Evolutionary conservation across 495 filamentous ascomycete species (phyloP).

Genomic region (Talaromyces nanjingensis): DNA sequence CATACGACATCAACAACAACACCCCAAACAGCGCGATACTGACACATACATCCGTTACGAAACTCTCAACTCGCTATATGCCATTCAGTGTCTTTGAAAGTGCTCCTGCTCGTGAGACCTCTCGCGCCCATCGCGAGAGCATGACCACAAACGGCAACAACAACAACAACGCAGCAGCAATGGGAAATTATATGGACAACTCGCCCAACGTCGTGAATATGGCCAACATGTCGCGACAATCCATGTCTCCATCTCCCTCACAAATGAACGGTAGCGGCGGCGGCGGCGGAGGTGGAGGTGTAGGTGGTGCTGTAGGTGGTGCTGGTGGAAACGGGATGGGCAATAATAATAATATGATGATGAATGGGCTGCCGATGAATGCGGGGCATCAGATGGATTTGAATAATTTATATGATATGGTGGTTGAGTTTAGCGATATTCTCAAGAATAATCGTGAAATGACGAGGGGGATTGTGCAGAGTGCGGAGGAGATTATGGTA

Average conservation of each 20-base stretch:
- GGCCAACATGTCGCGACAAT: slow-evolving; percentile 29
- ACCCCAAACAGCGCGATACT: not conserved
- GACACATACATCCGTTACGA: not conserved
- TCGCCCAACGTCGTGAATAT: slow-evolving; percentile 25
- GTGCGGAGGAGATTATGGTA: slow-evolving; percentile 56
- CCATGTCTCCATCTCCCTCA: slow-evolving; percentile 27
- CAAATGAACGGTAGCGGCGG: slow-evolving; percentile 48
- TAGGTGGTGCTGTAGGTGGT: not conserved
- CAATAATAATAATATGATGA: slow-evolving; percentile 24
- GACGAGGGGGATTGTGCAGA: slow-evolving; percentile 65
- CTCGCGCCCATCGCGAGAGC: not conserved
- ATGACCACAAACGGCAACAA: slow-evolving; percentile 18
- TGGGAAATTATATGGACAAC: slow-evolving; percentile 27
- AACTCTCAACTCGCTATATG: not conserved
- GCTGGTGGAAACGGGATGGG: not conserved
- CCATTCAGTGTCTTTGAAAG: not conserved
- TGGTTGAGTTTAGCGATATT: slow-evolving; percentile 70
- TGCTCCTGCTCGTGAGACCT: not conserved
- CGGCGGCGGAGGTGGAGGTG: slow-evolving; percentile 30
- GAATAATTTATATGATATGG: slow-evolving; percentile 76
- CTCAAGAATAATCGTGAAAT: slow-evolving; percentile 71
- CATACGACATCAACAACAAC: not conserved
- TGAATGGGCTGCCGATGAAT: slow-evolving; percentile 54
- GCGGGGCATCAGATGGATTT: slow-evolving; percentile 84
- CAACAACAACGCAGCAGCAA: slow-evolving; percentile 24